A percentile compares a stretch with the other conserved stretches of the same genome.
These are phyloP conservation scores for Quercus agrifolia DNA, from an alignment of 306 rosid genomes.

Conservation along the genomic window DNA sequence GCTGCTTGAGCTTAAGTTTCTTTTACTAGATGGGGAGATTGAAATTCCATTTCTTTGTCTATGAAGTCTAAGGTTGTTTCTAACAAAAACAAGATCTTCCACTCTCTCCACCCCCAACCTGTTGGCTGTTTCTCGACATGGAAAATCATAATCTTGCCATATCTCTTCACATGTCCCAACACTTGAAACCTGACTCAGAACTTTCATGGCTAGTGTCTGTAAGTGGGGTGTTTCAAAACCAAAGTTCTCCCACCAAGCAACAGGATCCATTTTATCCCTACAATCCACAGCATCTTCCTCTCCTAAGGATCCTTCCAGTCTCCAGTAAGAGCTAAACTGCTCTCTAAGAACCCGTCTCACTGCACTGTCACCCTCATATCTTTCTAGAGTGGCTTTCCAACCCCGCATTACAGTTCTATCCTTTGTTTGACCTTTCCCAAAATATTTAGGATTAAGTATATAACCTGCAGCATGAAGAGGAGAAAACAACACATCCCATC, in stretches of 20 bases:
- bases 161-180: constrained; percentile 46
- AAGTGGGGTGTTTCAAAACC: constrained; percentile 44
- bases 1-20: neutral
- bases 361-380: constrained; percentile 36
- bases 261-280: constrained; percentile 48
- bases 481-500: constrained; percentile 52
- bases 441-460: constrained; percentile 45
- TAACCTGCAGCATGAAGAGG: constrained; percentile 61
- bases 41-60: constrained; percentile 30
- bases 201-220: constrained; percentile 51
- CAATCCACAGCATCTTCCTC: constrained; percentile 51
- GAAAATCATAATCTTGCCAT: constrained; percentile 33
- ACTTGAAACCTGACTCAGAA: constrained; percentile 56
- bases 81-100: constrained; percentile 45
- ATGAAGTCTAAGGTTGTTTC: constrained; percentile 51
- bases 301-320: constrained; percentile 41
- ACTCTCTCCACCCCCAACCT: constrained; percentile 33
- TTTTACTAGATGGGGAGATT: neutral
- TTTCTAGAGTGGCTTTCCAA: constrained; percentile 54
- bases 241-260: constrained; percentile 63
- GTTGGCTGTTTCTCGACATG: constrained; percentile 19
- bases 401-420: constrained; percentile 56
- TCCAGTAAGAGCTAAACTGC: constrained; percentile 60
- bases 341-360: constrained; percentile 43
- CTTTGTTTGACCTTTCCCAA: constrained; percentile 51